Conservation (phyloP, 2,329 filamentous ascomycete species). For the Lasiodiplodia citricola region DNA sequence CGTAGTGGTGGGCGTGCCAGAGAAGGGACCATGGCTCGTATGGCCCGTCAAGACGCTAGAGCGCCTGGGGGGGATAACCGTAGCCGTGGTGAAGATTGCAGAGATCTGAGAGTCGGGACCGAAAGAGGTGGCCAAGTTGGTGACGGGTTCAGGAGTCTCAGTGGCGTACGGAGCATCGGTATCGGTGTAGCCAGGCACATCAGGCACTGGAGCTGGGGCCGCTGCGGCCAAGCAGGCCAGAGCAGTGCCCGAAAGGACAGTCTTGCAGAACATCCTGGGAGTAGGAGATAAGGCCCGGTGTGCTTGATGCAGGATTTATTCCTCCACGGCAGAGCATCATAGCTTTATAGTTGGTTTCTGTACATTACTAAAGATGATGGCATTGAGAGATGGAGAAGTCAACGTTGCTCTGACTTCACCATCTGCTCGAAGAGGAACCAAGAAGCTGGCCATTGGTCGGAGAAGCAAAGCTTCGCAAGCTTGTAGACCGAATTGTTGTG, state of each 20-base stretch:
- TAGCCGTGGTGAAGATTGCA: constrained; percentile 36
- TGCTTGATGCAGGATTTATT: neutral
- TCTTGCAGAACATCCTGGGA: constrained; percentile 45
- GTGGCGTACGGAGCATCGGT: constrained; percentile 50
- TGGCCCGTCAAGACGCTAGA: constrained; percentile 60
- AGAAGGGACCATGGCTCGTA: constrained; percentile 72
- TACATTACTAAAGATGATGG: constrained; percentile 21
- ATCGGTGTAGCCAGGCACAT: constrained; percentile 52
- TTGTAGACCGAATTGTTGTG: neutral
- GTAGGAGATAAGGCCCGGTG: neutral
- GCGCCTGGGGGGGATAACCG: constrained; percentile 50
- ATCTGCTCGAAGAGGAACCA: constrained; percentile 10
- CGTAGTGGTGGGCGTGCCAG: constrained; percentile 69
- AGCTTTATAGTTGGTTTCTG: constrained; percentile 3
- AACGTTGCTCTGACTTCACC: constrained; percentile 20
- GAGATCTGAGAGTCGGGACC: constrained; percentile 50
- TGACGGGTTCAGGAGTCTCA: constrained; percentile 34
- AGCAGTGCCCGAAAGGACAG: constrained; percentile 31
- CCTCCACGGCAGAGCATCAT: neutral
- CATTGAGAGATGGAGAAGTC: neutral
- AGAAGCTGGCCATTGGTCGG: neutral
- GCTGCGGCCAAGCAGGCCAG: constrained; percentile 43
- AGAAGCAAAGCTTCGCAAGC: neutral
- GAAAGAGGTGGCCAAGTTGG: constrained; percentile 47
- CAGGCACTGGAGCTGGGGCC: constrained; percentile 46